A percentile compares a stretch with the other conserved stretches of the same genome.
Conservation (phyloP, 495 filamentous ascomycete genomes). For the Ramalina peruviana region DNA sequence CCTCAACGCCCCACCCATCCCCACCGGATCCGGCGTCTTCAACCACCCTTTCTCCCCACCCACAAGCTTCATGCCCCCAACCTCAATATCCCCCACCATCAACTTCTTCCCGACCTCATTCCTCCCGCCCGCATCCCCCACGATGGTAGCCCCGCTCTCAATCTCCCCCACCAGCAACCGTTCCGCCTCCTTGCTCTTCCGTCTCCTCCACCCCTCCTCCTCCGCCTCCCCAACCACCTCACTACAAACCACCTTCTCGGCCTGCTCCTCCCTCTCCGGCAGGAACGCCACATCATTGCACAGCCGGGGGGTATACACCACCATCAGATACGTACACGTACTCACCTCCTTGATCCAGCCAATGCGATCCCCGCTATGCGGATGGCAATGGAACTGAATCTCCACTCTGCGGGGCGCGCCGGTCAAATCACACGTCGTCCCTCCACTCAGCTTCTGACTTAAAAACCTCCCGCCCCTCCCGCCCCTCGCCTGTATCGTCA, state of each 20-base stretch:
- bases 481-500: conserved; percentile 66
- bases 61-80: conserved; percentile 44
- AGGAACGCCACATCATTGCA: conserved; percentile 89
- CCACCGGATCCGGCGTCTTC: conserved; percentile 32
- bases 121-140: conserved; percentile 1
- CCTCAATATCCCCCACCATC: conserved; percentile 43
- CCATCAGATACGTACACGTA: conserved; percentile 90
- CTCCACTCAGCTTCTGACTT: conserved; percentile 75
- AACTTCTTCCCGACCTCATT: conserved; percentile 19
- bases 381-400: conserved; percentile 86
- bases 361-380: conserved; percentile 68
- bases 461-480: conserved; percentile 59
- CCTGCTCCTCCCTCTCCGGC: conserved; percentile 66
- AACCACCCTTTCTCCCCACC: conserved; percentile 41
- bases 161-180: conserved; percentile 24
- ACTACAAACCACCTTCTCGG: conserved; percentile 65
- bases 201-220: conserved; percentile 40
- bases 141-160: neutral
- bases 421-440: conserved; percentile 83
- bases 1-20: conserved; percentile 4
- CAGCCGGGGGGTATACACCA: conserved; percentile 82
- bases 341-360: conserved; percentile 90
- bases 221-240: conserved; percentile 51
- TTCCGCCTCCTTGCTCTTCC: conserved; percentile 30
- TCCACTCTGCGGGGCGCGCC: conserved; percentile 75